phyloP scores from a whole-genome alignment of 495 filamentous ascomycete species.

The Aspergillus campestris region DNA sequence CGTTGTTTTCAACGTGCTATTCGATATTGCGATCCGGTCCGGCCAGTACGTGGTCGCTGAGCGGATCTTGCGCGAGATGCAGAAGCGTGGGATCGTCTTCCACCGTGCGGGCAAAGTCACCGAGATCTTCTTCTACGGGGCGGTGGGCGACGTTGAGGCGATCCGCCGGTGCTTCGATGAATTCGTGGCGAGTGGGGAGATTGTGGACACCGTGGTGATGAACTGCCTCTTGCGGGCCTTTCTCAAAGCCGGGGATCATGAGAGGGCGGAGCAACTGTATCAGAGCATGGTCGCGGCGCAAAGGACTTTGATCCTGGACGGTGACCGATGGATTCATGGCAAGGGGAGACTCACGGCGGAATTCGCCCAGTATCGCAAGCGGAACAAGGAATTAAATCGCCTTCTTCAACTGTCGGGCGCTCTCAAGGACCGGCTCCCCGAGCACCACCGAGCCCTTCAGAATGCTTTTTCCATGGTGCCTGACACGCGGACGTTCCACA shows the following conservation, averaged over 20 bases:
- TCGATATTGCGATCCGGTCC: constrained; percentile 78
- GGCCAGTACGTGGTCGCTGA: constrained; percentile 75
- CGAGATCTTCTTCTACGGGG: constrained; percentile 74
- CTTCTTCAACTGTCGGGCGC: constrained; percentile 28
- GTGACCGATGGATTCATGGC: constrained; percentile 6
- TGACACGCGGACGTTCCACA: constrained; percentile 39
- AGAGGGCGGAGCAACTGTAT: constrained; percentile 70
- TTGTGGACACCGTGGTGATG: constrained; percentile 79
- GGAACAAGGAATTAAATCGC: constrained; percentile 22
- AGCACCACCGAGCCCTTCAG: constrained; percentile 29
- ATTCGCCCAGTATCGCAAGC: constrained; percentile 22
- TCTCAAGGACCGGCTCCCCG: constrained; percentile 21
- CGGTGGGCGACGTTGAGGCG: constrained; percentile 56
- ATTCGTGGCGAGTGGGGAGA: constrained; percentile 70
- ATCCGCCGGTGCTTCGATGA: constrained; percentile 64
- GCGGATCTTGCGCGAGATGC: constrained; percentile 76
- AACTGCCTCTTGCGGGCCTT: constrained; percentile 79
- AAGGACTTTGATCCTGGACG: constrained; percentile 9
- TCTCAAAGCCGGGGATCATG: constrained; percentile 59
- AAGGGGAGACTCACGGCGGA: constrained; percentile 20
- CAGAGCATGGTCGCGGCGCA: constrained; percentile 60
- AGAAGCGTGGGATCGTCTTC: constrained; percentile 49
- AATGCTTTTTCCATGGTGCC: constrained; percentile 30
- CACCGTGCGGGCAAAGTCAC: constrained; percentile 70
- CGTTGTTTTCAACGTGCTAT: constrained; percentile 85